These are phyloP conservation scores for Heracleum sosnowskyi DNA, from an alignment of 129 eudicot species.

Conservation along the genomic window DNA sequence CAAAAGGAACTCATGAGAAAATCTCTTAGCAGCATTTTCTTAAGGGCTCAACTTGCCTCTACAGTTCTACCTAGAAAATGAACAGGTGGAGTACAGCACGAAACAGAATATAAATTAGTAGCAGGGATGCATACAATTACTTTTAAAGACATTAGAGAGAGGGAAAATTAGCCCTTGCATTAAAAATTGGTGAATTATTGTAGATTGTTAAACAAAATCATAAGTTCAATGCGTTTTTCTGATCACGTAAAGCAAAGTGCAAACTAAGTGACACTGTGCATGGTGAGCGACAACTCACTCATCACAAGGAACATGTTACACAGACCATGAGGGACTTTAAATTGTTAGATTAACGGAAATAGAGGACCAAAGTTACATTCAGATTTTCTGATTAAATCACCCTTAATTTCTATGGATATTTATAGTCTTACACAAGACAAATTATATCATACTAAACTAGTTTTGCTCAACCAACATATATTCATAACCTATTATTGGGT, in stretches of 20 bases:
- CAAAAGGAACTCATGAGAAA: not conserved
- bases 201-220: not conserved
- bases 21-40: not conserved
- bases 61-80: not conserved
- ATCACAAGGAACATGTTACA: not conserved
- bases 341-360: not conserved
- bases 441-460: not conserved
- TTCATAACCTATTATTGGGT: not conserved
- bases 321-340: not conserved
- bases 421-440: not conserved
- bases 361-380: not conserved
- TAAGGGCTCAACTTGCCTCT: not conserved
- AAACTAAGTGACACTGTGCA: not conserved
- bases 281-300: not conserved
- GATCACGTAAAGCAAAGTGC: not conserved
- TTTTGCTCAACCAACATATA: not conserved
- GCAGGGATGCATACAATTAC: constrained; percentile 5
- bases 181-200: not conserved
- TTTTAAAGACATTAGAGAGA: too few species aligned
- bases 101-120: not conserved
- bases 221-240: not conserved
- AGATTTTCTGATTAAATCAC: not conserved
- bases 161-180: too few species aligned
- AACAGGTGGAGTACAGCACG: not conserved
- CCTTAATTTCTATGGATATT: not conserved